Evolutionary conservation across 208 protist genomes (phyloP).

Genomic region (Tritrichomonas foetus): DNA sequence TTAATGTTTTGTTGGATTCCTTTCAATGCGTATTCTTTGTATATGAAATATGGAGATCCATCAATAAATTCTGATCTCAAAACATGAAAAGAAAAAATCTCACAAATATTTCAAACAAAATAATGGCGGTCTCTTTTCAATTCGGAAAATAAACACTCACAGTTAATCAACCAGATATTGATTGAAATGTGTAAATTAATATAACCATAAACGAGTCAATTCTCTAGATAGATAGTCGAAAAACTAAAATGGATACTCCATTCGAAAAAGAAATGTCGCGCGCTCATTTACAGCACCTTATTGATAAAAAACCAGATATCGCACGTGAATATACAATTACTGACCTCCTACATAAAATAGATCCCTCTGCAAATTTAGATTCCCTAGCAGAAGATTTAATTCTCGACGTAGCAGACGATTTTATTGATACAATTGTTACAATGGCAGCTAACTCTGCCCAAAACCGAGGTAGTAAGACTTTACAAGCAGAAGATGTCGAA

Average conservation of each 20-base stretch:
- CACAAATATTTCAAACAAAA: no score
- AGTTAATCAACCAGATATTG: no score
- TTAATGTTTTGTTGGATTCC: no score
- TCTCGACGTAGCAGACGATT: not conserved
- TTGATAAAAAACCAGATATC: not conserved
- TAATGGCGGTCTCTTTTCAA: no score
- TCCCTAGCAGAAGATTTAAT: not conserved
- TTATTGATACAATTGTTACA: not conserved
- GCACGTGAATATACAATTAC: conserved; percentile 20
- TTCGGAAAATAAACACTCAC: no score
- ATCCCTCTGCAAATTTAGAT: not conserved
- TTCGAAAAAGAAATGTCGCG: not conserved
- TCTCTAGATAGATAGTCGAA: no score
- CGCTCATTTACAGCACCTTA: not conserved
- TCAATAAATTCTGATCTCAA: no score
- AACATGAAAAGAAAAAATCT: no score
- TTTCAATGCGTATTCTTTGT: no score
- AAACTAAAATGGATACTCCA: not conserved
- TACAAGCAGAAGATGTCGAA: not conserved
- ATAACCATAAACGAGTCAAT: no score
- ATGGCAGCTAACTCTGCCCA: not conserved
- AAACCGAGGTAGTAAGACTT: not conserved
- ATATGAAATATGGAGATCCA: no score
- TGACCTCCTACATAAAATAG: conserved; percentile 20
- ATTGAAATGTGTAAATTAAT: no score